Evolutionary conservation across 78 protist species (phyloP), one percentile per base, ranked within the genome.

Genomic region (Dictyostelium firmibasis): DNA sequence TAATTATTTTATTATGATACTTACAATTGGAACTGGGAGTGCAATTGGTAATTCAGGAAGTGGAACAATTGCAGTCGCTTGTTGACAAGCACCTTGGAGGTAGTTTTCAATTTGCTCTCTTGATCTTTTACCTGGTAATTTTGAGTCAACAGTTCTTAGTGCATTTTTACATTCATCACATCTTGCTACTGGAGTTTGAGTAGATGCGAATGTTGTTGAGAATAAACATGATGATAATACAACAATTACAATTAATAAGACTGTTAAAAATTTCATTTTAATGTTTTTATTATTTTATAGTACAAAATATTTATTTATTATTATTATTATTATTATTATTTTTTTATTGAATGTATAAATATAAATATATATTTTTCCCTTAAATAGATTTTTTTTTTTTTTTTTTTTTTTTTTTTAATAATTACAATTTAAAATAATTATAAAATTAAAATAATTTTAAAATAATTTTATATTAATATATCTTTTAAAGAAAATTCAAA

Each of bases 91-190:
- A 3, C 57, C 62, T 23, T 27, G 31, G 2, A 85, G 53, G 16
- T 27, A 70, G 4, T 85, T 85, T 53, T 85, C 84, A 38, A 76
- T 81, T 9, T 8, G n/a, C 75, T 74, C 43, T 29, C 75, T 35
- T 18, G 81, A 36, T 44, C 82, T 76, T 81, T 85, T 85, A 25
- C 72, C 92, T 53, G 92, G 92, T 4, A 85, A 67, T 47, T 85
- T 70, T 18, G 64, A 27, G 31, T 85, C 83, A 33, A 35, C 83
- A 13, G 92, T 85, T 53, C 35, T 85, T 23, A 85, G 27, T 6
- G 83, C 92, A 50, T 70, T 85, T 53, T 85, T 75, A 53, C 92
- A 85, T 5, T 44, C 31, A 50, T 70, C 84, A 35, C 92, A 85
- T 70, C 53, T n/a, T 6, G 69, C 78, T 2, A 5, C 36, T 16